A percentile compares a stretch with the other conserved stretches of the same genome.
These are phyloP conservation scores for Penicillium soppii DNA, from an alignment of 495 filamentous ascomycete species.

Conservation along the genomic window DNA sequence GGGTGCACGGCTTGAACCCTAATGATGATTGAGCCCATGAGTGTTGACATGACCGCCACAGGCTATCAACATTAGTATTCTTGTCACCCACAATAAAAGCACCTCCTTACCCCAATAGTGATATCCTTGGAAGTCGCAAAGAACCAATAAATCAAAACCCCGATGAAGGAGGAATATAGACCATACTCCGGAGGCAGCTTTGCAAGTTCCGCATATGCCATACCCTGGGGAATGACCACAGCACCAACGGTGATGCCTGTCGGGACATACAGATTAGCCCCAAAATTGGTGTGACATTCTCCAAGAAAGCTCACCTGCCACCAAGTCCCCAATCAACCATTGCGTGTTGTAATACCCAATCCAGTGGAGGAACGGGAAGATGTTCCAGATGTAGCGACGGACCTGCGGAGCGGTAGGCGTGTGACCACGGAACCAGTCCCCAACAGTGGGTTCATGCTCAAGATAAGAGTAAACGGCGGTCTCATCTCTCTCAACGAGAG, in stretches of 20 bases:
- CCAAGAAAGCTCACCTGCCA: slow-evolving; percentile 57
- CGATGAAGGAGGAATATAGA: slow-evolving; percentile 94
- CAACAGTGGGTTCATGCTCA: slow-evolving; percentile 70
- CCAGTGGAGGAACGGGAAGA: slow-evolving; percentile 87
- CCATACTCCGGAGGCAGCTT: slow-evolving; percentile 74
- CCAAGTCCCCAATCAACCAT: slow-evolving; percentile 83
- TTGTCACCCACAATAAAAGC: slow-evolving; percentile 5
- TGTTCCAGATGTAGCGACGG: slow-evolving; percentile 55
- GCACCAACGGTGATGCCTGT: slow-evolving; percentile 76
- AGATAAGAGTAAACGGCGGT: not conserved
- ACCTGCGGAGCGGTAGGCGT: slow-evolving; percentile 55
- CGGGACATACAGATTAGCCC: not conserved
- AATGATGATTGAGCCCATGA: slow-evolving; percentile 73
- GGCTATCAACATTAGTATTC: slow-evolving; percentile 52
- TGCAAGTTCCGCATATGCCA: slow-evolving; percentile 90
- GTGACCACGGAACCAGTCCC: slow-evolving; percentile 65
- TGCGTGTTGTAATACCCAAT: slow-evolving; percentile 78
- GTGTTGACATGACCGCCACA: slow-evolving; percentile 88
- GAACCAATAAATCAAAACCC: slow-evolving; percentile 92
- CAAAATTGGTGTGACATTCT: not conserved
- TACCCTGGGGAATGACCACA: slow-evolving; percentile 93
- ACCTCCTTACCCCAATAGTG: slow-evolving; percentile 80
- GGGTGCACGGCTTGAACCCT: slow-evolving; percentile 54
- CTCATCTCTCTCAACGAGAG: not conserved
- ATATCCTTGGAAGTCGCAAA: slow-evolving; percentile 98